Base-by-base conservation (phyloP, 108 stramenopile species). In the Skeletonema tropicum region DNA sequence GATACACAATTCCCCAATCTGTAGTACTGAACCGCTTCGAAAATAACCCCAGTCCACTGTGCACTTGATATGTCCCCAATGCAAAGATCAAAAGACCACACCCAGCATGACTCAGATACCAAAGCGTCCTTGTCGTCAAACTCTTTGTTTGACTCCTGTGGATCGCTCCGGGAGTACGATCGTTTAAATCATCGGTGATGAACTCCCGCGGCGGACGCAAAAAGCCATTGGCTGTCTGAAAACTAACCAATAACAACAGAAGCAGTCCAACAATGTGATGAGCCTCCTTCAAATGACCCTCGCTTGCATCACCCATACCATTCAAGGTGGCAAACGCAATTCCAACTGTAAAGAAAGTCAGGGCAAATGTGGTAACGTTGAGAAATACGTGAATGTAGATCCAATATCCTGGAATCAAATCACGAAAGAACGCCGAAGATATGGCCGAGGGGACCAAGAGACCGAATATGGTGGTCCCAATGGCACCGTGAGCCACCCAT, bases 371-470 rank as follows among this genome's bases (percentile, higher is more conserved):
- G 17, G 79, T 58, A 11, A 87, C 87, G 38, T 89, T 87, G 35
- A 77, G 33, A 60, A 80, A 74, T 21, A 89, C 89, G 45, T 89
- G 89, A 35, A 89, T 68, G 71, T 87, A 87, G 38, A 89, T 87
- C 89, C 89, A 89, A 12, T 67, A 71, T 6, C 57, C 49, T 21
- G 86, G 89, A 10, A 87, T 73, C 11, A 85, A 46, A 17, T 79
- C 76, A 14, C 86, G 86, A 62, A 87, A 87, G 64, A 74, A 70
- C 13, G 89, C 89, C 0, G 83, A 77, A 6, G 86, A 78, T 31
- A 89, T 73, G 38, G 89, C 74, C 14, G 76, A 62, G 15, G 89
- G 89, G 14, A 82, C 36, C 26, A 80, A 45, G 12, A 89, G 60
- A 0, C 77, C 84, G 69, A 76, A 85, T 12, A 73, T 75, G 66